These are phyloP conservation scores for Trichoderma lentiforme DNA, from an alignment of 2,329 filamentous ascomycete genomes.

Conservation along the genomic window DNA sequence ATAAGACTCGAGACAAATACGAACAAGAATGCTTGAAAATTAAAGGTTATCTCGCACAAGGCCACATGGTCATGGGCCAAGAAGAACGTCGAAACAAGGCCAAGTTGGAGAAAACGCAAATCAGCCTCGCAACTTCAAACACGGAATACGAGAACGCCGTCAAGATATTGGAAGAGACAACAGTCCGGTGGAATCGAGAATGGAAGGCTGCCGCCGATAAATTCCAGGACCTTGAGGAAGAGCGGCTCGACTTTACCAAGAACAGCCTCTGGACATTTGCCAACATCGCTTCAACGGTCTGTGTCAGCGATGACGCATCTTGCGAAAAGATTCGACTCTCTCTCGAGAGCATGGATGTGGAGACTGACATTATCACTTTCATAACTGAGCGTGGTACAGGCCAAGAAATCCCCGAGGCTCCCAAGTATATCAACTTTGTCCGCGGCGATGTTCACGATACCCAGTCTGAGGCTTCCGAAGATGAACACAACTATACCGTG, in stretches of 20 bases:
- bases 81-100: conserved; percentile 99
- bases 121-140: conserved; percentile 86
- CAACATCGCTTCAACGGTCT: conserved; percentile 95
- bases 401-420: conserved; percentile 94
- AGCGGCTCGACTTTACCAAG: conserved; percentile 94
- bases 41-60: conserved; percentile 96
- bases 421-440: conserved; percentile 98
- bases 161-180: conserved; percentile 92
- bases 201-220: conserved; percentile 99
- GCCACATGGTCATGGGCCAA: conserved; percentile 99
- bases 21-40: conserved; percentile 98
- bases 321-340: conserved; percentile 95
- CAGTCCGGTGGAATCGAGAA: conserved; percentile 91
- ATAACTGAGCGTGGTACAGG: conserved; percentile 88
- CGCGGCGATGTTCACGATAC: conserved; percentile 80
- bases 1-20: conserved; percentile 81
- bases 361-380: conserved; percentile 87
- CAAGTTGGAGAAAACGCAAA: conserved; percentile 97
- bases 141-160: conserved; percentile 91
- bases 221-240: conserved; percentile 98
- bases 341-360: conserved; percentile 92
- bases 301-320: conserved; percentile 92
- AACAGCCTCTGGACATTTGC: conserved; percentile 97
- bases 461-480: conserved; percentile 78
- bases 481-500: conserved; percentile 79